Conservation (phyloP, 2,329 filamentous ascomycete genomes). For the Fusarium palustre region DNA sequence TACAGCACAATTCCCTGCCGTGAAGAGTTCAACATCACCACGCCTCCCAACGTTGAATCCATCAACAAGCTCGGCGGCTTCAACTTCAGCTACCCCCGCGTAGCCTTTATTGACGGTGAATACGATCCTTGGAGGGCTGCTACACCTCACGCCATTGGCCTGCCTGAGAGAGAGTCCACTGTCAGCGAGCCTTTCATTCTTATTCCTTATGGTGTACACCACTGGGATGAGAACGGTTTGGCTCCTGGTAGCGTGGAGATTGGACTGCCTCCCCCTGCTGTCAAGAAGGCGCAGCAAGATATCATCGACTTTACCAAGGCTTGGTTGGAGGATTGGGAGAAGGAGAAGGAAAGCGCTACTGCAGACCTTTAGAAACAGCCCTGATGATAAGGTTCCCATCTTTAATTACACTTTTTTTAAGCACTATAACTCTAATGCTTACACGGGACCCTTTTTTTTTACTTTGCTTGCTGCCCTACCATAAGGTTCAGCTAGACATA, state of each 20-base stretch:
- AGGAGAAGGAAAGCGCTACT: constrained; percentile 25
- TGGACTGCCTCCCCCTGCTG: constrained; percentile 67
- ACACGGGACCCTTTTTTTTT: too few species aligned
- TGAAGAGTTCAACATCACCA: constrained; percentile 75
- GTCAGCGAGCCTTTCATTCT: constrained; percentile 76
- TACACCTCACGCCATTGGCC: constrained; percentile 74
- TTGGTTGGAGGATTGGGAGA: constrained; percentile 73
- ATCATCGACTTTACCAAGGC: constrained; percentile 71
- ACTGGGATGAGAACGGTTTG: constrained; percentile 82
- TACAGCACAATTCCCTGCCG: constrained; percentile 73
- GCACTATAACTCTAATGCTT: too few species aligned
- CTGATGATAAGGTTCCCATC: too few species aligned
- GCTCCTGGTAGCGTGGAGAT: constrained; percentile 68
- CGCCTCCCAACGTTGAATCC: constrained; percentile 69
- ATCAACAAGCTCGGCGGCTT: constrained; percentile 85
- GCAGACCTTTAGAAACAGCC: constrained; percentile 20
- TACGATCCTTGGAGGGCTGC: constrained; percentile 84
- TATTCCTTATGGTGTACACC: constrained; percentile 80
- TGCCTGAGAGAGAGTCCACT: constrained; percentile 68
- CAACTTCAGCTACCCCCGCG: constrained; percentile 76
- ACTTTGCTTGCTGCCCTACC: too few species aligned
- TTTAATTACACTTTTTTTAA: too few species aligned
- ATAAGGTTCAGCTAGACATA: too few species aligned
- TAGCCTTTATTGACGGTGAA: constrained; percentile 81
- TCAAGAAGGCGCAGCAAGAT: constrained; percentile 68